Base-by-base conservation (phyloP, 805 yeast species). In the Lipomyces oligophaga region DNA sequence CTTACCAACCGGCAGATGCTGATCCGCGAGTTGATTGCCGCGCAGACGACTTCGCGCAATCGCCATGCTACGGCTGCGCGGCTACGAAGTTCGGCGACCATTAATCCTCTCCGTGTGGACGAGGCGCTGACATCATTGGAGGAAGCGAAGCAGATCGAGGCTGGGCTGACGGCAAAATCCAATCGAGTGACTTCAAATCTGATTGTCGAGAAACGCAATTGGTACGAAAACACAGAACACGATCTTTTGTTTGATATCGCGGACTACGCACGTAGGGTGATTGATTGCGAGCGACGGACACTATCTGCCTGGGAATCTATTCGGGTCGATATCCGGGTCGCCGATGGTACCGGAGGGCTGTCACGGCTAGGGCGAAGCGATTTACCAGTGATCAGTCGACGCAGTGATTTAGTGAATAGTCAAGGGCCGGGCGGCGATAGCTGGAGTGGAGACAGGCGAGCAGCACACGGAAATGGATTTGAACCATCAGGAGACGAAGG, bases 1-100 rank as follows among this genome's bases (percentile, higher is more conserved):
- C 70, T 93, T 44, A 93, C 98, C 0, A 89, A 90, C 66, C 74
- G 98, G 49, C 96, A 93, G 64, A 71, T 93, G 47, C 67, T 90
- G 31, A 93, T 93, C 96, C 76, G 97, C 43, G 98, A 93, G 56
- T 70, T 87, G 41, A 60, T 77, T 26, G 83, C 78, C 60, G 89
- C 96, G 1, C 95, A 89, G 63, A 78, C 80, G 5, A 78, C 73
- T 46, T 79, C 95, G 1, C 79, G 76, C 57, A 67, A 76, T 25
- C 83, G 79, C 59, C 95, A 85, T 59, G 76, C 78, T 39, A 73
- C 77, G 3, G 94, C 95, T 1, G 73, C 78, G 6, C 68, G 77
- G 34, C 80, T 81, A 59, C 73, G 87, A 45, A 84, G 85, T 58
- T 78, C 78, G 44, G 80, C 77, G 58, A 71, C 87, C 28, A 80